phyloP scores from a whole-genome alignment of 1,139 yeast species.

The Blastobotrys aristatus region DNA sequence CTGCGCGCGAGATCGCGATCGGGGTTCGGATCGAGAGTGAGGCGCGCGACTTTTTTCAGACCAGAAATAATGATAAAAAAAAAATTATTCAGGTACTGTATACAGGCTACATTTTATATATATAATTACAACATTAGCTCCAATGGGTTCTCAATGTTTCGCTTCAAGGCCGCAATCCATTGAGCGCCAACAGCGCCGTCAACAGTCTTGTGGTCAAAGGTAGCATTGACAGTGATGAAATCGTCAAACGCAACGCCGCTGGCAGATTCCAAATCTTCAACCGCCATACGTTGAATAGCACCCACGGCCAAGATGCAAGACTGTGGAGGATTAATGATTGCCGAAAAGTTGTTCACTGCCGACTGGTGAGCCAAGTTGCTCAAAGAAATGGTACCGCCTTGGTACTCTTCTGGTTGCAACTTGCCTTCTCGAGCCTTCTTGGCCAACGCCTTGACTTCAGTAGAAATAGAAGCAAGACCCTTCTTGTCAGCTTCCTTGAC shows the following conservation, averaged over 20 bases:
- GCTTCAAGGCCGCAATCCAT: conserved; percentile 88
- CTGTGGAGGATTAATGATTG: conserved; percentile 98
- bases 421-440: conserved; percentile 94
- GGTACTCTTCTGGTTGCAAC: conserved; percentile 92
- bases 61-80: no score
- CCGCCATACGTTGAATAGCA: conserved; percentile 86
- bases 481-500: conserved; percentile 80
- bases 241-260: conserved; percentile 90
- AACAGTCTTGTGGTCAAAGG: conserved; percentile 94
- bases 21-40: no score
- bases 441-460: conserved; percentile 85
- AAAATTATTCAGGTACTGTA: no score
- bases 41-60: no score
- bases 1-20: no score
- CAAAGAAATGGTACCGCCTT: conserved; percentile 98
- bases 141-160: conserved; percentile 90
- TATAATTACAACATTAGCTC: conserved; percentile 82
- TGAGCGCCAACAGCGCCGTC: conserved; percentile 99
- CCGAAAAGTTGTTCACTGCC: conserved; percentile 88
- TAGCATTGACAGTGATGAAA: conserved; percentile 86
- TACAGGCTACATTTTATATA: no score
- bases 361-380: conserved; percentile 98
- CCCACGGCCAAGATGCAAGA: conserved; percentile 91
- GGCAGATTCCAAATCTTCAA: conserved; percentile 87
- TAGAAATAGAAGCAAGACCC: conserved; percentile 79